Conservation (phyloP, 2,329 filamentous ascomycete genomes). For the Trichoderma breve region DNA sequence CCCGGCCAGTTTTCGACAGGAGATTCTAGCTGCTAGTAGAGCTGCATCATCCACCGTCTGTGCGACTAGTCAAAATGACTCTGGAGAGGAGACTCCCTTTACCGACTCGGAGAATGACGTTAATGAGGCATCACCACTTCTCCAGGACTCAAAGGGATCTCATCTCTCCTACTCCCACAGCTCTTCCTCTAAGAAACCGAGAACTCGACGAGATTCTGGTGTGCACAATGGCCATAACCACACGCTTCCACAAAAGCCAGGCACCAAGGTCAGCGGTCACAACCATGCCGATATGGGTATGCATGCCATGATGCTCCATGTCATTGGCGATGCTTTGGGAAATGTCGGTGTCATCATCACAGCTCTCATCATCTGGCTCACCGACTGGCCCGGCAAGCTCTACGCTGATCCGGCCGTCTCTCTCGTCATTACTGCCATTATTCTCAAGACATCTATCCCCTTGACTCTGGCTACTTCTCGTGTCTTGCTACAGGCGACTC, state of each 20-base stretch:
- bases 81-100: conserved; percentile 47
- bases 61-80: conserved; percentile 52
- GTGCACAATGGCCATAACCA: conserved; percentile 77
- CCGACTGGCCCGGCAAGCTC: conserved; percentile 73
- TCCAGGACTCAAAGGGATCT: conserved; percentile 39
- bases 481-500: conserved; percentile 91
- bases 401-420: conserved; percentile 93
- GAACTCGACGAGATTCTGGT: conserved; percentile 47
- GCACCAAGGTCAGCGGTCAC: conserved; percentile 66
- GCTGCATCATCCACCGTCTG: conserved; percentile 46
- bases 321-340: conserved; percentile 79
- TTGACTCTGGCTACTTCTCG: conserved; percentile 77
- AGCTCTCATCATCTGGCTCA: conserved; percentile 88
- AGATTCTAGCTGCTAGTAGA: conserved; percentile 80
- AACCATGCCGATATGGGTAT: conserved; percentile 91
- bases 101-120: conserved; percentile 42
- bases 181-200: conserved; percentile 25
- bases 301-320: conserved; percentile 76
- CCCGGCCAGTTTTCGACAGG: conserved; percentile 85
- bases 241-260: conserved; percentile 64
- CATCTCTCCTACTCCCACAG: conserved; percentile 31
- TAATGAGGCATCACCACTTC: conserved; percentile 48
- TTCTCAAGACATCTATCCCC: conserved; percentile 71
- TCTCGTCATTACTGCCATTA: conserved; percentile 83
- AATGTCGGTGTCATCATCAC: conserved; percentile 84